A percentile compares a stretch with the other conserved stretches of the same genome.
Conservation (phyloP, 768 basidiomycete species). For the Tricholoma sp. region DNA sequence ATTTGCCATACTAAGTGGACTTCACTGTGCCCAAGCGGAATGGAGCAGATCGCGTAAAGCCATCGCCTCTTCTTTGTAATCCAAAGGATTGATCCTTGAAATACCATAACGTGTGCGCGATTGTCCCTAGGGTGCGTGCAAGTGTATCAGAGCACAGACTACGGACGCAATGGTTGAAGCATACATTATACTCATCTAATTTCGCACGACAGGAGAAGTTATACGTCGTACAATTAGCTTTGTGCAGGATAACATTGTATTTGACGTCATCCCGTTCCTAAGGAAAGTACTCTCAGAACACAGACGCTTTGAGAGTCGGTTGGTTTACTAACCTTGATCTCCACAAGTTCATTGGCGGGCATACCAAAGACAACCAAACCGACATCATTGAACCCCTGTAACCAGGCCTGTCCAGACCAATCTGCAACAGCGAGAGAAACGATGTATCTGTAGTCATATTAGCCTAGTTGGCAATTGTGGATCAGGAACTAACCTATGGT, state of each 20-base stretch:
- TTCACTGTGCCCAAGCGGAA: constrained; percentile 50
- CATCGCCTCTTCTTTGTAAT: constrained; percentile 67
- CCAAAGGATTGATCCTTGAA: constrained; percentile 54
- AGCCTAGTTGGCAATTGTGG: neutral
- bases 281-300: neutral
- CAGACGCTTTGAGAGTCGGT: neutral
- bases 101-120: constrained; percentile 82
- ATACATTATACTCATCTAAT: constrained; percentile 80
- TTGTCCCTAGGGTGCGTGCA: constrained; percentile 52
- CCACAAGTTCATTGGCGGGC: constrained; percentile 71
- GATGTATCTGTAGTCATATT: constrained; percentile 51
- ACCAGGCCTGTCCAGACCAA: constrained; percentile 84
- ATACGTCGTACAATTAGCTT: constrained; percentile 63
- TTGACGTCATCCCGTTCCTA: constrained; percentile 58
- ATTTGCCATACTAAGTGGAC: neutral
- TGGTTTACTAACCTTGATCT: constrained; percentile 52
- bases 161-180: constrained; percentile 17
- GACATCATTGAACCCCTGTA: constrained; percentile 93
- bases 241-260: constrained; percentile 55
- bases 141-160: neutral
- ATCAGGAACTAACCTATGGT: constrained; percentile 61
- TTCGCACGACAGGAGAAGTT: constrained; percentile 86
- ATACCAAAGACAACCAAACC: constrained; percentile 73
- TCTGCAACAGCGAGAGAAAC: constrained; percentile 87
- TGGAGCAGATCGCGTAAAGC: constrained; percentile 55